phyloP scores from a whole-genome alignment of 495 filamentous ascomycete species.

The Clavariopsis aquatica region DNA sequence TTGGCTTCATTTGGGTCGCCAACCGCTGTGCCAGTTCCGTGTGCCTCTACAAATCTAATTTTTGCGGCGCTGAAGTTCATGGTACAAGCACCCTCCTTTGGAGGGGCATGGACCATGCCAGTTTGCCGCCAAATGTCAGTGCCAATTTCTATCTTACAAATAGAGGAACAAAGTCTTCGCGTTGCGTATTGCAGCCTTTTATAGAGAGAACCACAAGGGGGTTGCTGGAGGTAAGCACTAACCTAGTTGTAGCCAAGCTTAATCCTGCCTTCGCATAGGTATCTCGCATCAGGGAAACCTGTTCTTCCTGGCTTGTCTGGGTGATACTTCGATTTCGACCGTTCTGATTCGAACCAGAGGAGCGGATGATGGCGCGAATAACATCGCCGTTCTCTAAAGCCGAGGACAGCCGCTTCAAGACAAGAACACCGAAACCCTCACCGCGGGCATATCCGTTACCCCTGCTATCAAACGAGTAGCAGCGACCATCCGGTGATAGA shows the following conservation, averaged over 20 bases:
- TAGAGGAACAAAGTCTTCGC: too few relatives aligned
- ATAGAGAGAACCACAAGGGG: too few relatives aligned
- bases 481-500: conserved; percentile 8
- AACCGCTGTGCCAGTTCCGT: conserved; percentile 43
- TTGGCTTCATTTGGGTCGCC: conserved; percentile 61
- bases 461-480: conserved; percentile 6
- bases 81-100: too few relatives aligned
- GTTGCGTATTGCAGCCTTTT: too few relatives aligned
- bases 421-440: conserved; percentile 43
- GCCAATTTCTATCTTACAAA: too few relatives aligned
- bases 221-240: too few relatives aligned
- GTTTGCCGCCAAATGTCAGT: too few relatives aligned
- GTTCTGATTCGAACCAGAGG: conserved; percentile 48
- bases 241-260: conserved; percentile 34
- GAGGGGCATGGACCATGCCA: too few relatives aligned
- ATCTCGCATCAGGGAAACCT: conserved; percentile 13
- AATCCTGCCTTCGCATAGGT: conserved; percentile 24
- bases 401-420: conserved; percentile 45
- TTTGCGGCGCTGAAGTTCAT: too few relatives aligned
- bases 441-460: conserved; percentile 13
- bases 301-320: conserved; percentile 14
- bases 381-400: conserved; percentile 41
- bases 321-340: conserved; percentile 46
- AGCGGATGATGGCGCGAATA: conserved; percentile 52
- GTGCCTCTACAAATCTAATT: conserved; percentile 28